These are phyloP conservation scores for Phanerochaete carnosa DNA, from an alignment of 768 basidiomycete genomes.

Conservation along the genomic window DNA sequence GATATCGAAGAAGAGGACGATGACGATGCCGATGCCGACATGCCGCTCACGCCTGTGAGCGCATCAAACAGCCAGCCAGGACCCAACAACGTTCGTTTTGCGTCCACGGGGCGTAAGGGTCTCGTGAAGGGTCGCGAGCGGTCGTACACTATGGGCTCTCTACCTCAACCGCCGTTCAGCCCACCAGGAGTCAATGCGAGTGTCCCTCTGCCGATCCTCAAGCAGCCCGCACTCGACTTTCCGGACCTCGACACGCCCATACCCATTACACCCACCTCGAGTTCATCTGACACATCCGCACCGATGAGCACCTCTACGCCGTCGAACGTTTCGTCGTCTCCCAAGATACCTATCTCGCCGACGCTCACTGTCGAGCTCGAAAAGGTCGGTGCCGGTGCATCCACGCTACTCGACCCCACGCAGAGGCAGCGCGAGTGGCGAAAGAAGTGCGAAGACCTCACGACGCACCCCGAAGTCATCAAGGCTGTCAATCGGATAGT, in stretches of 20 bases:
- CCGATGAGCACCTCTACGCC: background rate
- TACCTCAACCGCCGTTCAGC: background rate
- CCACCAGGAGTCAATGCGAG: background rate
- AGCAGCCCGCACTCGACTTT: conserved; percentile 13
- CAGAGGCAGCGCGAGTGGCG: conserved; percentile 8
- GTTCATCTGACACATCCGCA: no score
- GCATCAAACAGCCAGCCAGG: background rate
- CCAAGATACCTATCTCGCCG: background rate
- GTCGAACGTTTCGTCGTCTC: background rate
- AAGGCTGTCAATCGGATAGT: conserved; percentile 19
- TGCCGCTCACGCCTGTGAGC: conserved; percentile 5
- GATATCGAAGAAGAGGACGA: conserved; percentile 3
- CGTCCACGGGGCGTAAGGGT: background rate
- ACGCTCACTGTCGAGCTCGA: background rate
- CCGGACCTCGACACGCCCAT: conserved; percentile 8
- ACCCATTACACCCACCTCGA: background rate
- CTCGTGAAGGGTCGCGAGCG: background rate
- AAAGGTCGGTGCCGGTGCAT: background rate
- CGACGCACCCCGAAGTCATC: conserved; percentile 14
- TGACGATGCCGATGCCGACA: background rate
- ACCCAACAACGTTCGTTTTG: conserved; percentile 8
- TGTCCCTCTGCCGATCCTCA: conserved; percentile 8
- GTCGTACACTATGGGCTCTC: conserved; percentile 5
- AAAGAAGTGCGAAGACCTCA: conserved; percentile 19
- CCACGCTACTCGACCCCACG: background rate